A percentile compares a stretch with the other conserved stretches of the same genome.
Conservation (phyloP, 805 yeast species). For the Candida pseudofarinosa region DNA sequence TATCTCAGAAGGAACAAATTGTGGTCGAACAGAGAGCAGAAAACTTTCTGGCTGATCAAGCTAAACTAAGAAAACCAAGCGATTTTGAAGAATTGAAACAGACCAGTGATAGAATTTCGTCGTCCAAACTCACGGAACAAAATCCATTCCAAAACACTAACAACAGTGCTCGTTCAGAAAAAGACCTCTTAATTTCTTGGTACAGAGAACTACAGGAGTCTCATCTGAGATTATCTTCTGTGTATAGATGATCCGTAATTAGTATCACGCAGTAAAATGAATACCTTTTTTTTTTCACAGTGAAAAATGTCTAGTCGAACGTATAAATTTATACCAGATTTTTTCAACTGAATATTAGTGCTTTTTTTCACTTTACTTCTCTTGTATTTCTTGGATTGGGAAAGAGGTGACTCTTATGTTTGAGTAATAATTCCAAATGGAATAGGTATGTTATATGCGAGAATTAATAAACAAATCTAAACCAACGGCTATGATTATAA, state of each 20-base stretch:
- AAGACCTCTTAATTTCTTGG: background rate
- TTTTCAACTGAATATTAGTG: too few species aligned
- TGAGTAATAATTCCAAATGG: too few species aligned
- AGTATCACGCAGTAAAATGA: background rate
- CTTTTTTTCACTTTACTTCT: too few species aligned
- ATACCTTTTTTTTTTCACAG: background rate
- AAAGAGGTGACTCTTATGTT: too few species aligned
- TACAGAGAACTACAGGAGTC: background rate
- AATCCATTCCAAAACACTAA: background rate
- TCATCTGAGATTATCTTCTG: background rate
- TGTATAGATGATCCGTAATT: background rate
- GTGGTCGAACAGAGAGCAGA: slow-evolving; percentile 29
- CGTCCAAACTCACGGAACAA: background rate
- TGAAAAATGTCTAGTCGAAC: background rate
- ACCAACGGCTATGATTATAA: slow-evolving; percentile 18
- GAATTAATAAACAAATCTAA: background rate
- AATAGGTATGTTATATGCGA: background rate
- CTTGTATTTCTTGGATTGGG: too few species aligned
- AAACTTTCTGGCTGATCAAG: slow-evolving; percentile 2
- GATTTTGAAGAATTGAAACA: background rate
- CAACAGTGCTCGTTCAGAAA: background rate
- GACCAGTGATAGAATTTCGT: background rate
- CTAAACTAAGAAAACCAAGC: background rate
- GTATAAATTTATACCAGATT: background rate
- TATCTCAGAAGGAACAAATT: slow-evolving; percentile 35